These are phyloP conservation scores for Rhodotorula sp. DNA, from an alignment of 1,284 basidiomycete species.

Conservation along the genomic window DNA sequence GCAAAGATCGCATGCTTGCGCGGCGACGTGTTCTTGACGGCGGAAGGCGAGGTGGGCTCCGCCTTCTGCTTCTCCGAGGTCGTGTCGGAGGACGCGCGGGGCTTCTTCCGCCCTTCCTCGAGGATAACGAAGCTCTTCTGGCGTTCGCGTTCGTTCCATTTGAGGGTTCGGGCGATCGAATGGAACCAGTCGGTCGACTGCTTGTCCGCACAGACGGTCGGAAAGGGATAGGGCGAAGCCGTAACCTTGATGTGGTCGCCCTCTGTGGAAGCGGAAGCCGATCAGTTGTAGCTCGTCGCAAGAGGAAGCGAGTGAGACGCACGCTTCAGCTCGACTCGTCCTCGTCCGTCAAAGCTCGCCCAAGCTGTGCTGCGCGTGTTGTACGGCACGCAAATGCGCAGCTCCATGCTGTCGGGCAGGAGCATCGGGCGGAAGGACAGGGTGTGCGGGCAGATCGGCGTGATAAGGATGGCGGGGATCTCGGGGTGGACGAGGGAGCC, in stretches of 20 bases:
- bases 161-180: slow-evolving; percentile 88
- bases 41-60: not conserved
- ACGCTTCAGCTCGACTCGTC: slow-evolving; percentile 93
- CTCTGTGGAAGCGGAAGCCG: slow-evolving; percentile 58
- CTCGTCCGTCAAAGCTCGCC: slow-evolving; percentile 97
- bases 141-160: slow-evolving; percentile 93
- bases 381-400: slow-evolving; percentile 96
- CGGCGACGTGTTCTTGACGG: not conserved
- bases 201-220: slow-evolving; percentile 95
- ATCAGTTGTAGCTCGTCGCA: not conserved
- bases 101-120: slow-evolving; percentile 33
- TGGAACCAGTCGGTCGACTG: slow-evolving; percentile 99
- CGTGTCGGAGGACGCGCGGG: not conserved
- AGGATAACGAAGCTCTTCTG: slow-evolving; percentile 98
- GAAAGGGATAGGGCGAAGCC: slow-evolving; percentile 97
- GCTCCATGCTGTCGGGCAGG: slow-evolving; percentile 96
- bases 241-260: slow-evolving; percentile 99
- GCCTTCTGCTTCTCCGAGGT: not conserved
- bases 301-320: slow-evolving; percentile 48
- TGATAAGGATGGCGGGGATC: slow-evolving; percentile 93
- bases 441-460: slow-evolving; percentile 97
- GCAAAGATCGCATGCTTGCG: slow-evolving; percentile 22
- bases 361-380: slow-evolving; percentile 97
- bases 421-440: slow-evolving; percentile 98
- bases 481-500: slow-evolving; percentile 97